A percentile compares a stretch with the other conserved stretches of the same genome.
Evolutionary conservation across 352 stramenopile genomes (phyloP).

Genomic region (Thraustochytrium striatum): DNA sequence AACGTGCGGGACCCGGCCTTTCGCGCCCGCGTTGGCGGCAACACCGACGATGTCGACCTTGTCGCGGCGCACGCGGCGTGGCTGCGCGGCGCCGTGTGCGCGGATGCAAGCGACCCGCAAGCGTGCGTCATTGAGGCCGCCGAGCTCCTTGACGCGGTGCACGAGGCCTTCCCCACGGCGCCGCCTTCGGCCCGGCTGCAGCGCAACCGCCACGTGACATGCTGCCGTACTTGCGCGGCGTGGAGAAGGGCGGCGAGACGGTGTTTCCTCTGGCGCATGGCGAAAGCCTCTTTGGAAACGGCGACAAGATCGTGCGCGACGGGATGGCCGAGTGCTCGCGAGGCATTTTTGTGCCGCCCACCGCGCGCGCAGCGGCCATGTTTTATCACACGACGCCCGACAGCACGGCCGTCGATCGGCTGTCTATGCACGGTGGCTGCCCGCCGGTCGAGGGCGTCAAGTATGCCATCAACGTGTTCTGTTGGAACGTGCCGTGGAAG

Average conservation of each 20-base stretch:
- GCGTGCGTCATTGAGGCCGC: constrained; percentile 4
- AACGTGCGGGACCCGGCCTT: neutral
- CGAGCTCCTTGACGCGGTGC: constrained; percentile 10
- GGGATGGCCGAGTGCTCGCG: constrained; percentile 44
- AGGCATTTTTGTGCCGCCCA: constrained; percentile 36
- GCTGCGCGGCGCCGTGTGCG: constrained; percentile 14
- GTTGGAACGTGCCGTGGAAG: constrained; percentile 30
- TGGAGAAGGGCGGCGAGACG: constrained; percentile 39
- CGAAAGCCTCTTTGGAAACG: constrained; percentile 4
- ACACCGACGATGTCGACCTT: neutral
- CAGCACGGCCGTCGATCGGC: neutral
- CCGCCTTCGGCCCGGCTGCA: neutral
- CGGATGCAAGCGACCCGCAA: neutral
- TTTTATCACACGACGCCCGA: constrained; percentile 35
- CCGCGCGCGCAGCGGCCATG: constrained; percentile 16
- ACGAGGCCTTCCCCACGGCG: neutral
- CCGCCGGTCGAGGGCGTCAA: constrained; percentile 33
- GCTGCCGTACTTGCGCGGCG: constrained; percentile 42
- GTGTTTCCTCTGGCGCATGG: constrained; percentile 27
- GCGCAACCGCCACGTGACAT: constrained; percentile 45
- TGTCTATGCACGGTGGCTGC: constrained; percentile 45
- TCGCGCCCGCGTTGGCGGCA: neutral
- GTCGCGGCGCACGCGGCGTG: constrained; percentile 25
- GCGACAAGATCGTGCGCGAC: neutral
- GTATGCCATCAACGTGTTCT: constrained; percentile 48